phyloP scores from a whole-genome alignment of 768 basidiomycete species.

The Crucibulum laeve region DNA sequence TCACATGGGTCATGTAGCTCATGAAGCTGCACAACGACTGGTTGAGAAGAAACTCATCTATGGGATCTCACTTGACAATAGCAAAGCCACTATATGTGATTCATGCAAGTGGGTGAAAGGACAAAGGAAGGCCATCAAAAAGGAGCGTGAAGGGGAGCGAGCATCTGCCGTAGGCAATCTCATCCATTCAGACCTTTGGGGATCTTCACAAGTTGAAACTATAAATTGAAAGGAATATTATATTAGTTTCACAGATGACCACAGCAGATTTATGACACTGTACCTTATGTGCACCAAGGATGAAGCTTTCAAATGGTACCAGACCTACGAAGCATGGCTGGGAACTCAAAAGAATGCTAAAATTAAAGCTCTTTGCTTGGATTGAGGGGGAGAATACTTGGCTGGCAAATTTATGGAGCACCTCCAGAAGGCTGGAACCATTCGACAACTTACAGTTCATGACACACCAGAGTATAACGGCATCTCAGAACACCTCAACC shows the following conservation, averaged over 20 bases:
- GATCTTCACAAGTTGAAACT: slow-evolving; percentile 18
- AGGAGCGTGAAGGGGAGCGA: slow-evolving; percentile 1
- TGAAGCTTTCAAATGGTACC: slow-evolving; percentile 16
- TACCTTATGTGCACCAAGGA: slow-evolving; percentile 15
- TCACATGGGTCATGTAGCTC: too few relatives aligned
- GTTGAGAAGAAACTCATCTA: too few relatives aligned
- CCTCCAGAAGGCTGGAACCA: slow-evolving; percentile 23
- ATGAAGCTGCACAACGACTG: too few relatives aligned
- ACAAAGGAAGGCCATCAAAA: neutral
- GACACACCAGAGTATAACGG: slow-evolving; percentile 34
- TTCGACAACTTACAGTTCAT: too few relatives aligned
- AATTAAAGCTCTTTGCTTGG: slow-evolving; percentile 21
- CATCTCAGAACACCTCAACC: slow-evolving; percentile 26
- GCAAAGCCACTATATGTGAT: too few relatives aligned
- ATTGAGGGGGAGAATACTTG: slow-evolving; percentile 32
- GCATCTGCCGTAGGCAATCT: slow-evolving; percentile 6
- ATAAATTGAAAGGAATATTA: slow-evolving; percentile 17
- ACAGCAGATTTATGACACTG: slow-evolving; percentile 6
- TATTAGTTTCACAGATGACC: slow-evolving; percentile 23
- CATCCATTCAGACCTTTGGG: slow-evolving; percentile 31
- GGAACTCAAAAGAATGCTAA: slow-evolving; percentile 16
- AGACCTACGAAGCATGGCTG: slow-evolving; percentile 18
- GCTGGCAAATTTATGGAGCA: slow-evolving; percentile 18
- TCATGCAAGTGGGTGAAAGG: too few relatives aligned
- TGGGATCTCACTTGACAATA: too few relatives aligned